Conservation (phyloP, 768 basidiomycete species). For the Lactarius akahatsu region DNA sequence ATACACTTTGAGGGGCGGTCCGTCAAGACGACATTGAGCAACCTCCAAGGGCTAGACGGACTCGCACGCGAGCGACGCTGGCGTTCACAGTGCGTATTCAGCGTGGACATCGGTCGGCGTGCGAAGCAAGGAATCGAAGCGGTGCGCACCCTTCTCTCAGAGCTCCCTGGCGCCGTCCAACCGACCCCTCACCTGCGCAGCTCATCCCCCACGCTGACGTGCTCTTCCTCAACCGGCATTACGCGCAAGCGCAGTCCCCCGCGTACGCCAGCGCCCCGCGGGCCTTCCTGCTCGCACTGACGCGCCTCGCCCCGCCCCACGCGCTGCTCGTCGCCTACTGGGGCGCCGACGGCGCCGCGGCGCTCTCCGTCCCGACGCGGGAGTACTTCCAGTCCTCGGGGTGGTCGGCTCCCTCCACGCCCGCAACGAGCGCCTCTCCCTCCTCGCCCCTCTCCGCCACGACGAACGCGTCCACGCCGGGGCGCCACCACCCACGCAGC, state of each 20-base stretch:
- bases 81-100: conserved; percentile 80
- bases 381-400: conserved; percentile 87
- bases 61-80: conserved; percentile 81
- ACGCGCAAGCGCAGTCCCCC: conserved; percentile 61
- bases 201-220: conserved; percentile 82
- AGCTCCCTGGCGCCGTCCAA: background rate
- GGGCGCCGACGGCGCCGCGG: conserved; percentile 76
- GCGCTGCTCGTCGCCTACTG: conserved; percentile 81
- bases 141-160: conserved; percentile 45
- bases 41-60: conserved; percentile 77
- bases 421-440: conserved; percentile 29
- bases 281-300: conserved; percentile 72
- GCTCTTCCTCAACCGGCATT: conserved; percentile 73
- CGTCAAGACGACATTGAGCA: conserved; percentile 74
- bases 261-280: conserved; percentile 66
- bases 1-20: conserved; percentile 82
- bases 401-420: conserved; percentile 60
- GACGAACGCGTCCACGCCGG: conserved; percentile 3
- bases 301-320: conserved; percentile 64
- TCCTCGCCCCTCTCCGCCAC: conserved; percentile 20
- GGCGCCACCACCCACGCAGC: conserved; percentile 10
- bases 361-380: conserved; percentile 75
- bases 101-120: conserved; percentile 72
- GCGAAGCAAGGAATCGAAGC: conserved; percentile 77
- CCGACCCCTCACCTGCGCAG: conserved; percentile 39